A percentile compares a stretch with the other conserved stretches of the same genome.
Conservation (phyloP, 1,139 yeast genomes). For the Taphrina deformans region DNA sequence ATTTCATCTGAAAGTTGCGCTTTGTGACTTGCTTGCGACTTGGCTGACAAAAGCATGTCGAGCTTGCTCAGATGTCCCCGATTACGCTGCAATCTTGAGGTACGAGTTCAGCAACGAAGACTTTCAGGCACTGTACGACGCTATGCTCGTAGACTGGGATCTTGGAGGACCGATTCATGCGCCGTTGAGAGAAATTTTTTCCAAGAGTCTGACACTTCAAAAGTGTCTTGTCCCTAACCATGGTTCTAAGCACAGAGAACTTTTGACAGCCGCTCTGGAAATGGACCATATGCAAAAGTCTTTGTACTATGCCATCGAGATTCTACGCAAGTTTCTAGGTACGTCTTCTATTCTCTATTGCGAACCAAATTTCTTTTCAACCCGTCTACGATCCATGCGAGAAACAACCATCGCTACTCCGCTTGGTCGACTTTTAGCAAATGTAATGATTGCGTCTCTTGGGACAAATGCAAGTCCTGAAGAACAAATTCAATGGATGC, state of each 20-base stretch:
- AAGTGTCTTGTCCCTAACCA: not conserved
- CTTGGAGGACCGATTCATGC: slow-evolving; percentile 19
- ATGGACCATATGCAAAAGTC: slow-evolving; percentile 24
- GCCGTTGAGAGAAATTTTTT: slow-evolving; percentile 23
- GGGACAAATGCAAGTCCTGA: not conserved
- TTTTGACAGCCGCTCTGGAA: slow-evolving; percentile 10
- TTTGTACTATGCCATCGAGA: slow-evolving; percentile 26
- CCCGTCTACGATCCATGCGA: slow-evolving; percentile 15
- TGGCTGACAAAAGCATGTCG: slow-evolving; percentile 20
- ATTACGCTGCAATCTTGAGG: not conserved
- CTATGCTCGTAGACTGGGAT: slow-evolving; percentile 26
- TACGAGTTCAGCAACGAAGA: not conserved
- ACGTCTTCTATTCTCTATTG: not conserved
- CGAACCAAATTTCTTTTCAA: slow-evolving; percentile 19
- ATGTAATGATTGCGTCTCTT: slow-evolving; percentile 5
- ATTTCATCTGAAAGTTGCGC: slow-evolving; percentile 14
- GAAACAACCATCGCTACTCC: slow-evolving; percentile 26
- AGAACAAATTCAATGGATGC: slow-evolving; percentile 15
- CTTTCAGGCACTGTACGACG: slow-evolving; percentile 5
- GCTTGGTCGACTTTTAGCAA: slow-evolving; percentile 17
- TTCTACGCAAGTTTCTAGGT: slow-evolving; percentile 17
- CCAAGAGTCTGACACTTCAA: slow-evolving; percentile 19
- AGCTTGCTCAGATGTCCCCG: not conserved
- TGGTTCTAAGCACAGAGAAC: not conserved
- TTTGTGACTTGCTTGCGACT: slow-evolving; percentile 20